Evolutionary conservation across 2,329 filamentous ascomycete genomes (phyloP), one percentile per base, ranked within the genome.

Genomic region (Pyricularia pennisetigena): DNA sequence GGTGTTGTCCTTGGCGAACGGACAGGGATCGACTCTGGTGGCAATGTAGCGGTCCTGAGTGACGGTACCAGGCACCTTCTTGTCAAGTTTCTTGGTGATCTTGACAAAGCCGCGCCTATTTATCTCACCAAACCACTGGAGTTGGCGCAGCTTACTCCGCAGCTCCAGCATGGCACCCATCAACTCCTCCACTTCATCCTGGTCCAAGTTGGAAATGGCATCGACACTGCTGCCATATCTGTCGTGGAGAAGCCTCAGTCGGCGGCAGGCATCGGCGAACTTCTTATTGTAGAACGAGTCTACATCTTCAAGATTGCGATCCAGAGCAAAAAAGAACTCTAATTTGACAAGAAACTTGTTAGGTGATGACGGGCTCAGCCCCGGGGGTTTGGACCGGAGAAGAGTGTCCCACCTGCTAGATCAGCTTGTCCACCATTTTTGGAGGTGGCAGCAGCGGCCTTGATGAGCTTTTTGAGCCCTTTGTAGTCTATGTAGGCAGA

Each of bases 41-140:
- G 91, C 88, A 69, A 99, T 84, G 75, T 98, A 99, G 69, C 89
- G 87, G 76, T 92, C 89, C 80, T 97, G 94, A 0, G 92, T 90
- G 66, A 89, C 86, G 3, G 88, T 87, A 64, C 87, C 85, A 1
- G 90, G 85, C 2, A 97, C 87, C 81, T 98, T 98, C 81, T 99
- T 99, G 80, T 99, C 95, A 64, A 97, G 82, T 80, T 99, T 99
- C 82, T 99, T 99, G 67, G 95, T 97, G 78, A 99, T 99, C 81
- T 99, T 99, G 77, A 96, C 88, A 75, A 99, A 99, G 1, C 95
- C 95, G 71, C 92, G 86, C 67, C 94, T 88, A 78, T 99, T 99
- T 74, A 98, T 94, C 79, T 98, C 94, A 66, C 94, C 94, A 76
- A 98, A 99, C 94, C 94, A 98, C 78, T 97, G 92, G 67, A 99